Percentiles rank a stretch among this genome's conserved stretches.
Evolutionary conservation across 2,329 filamentous ascomycete genomes (phyloP).

Genomic region (Stachybotrys echinatus): DNA sequence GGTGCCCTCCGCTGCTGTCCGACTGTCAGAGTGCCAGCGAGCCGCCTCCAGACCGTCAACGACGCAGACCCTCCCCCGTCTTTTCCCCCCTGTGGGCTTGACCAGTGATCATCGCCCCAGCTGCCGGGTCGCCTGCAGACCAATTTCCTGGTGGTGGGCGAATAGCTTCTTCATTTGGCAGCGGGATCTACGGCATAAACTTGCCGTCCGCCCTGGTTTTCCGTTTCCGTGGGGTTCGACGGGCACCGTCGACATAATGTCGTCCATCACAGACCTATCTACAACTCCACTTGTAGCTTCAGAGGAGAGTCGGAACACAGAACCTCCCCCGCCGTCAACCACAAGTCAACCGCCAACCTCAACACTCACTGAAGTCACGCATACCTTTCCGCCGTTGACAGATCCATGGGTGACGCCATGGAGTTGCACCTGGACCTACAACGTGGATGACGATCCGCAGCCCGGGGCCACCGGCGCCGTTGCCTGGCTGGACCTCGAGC

Average conservation of each 20-base stretch:
- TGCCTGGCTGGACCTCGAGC: constrained; percentile 31
- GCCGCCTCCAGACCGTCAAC: not conserved
- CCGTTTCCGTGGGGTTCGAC: not conserved
- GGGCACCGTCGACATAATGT: not conserved
- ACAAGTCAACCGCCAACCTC: not conserved
- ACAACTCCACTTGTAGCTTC: not conserved
- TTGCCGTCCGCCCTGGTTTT: not conserved
- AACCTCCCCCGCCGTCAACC: not conserved
- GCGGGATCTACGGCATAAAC: not conserved
- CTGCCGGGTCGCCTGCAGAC: constrained; percentile 16
- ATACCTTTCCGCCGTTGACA: constrained; percentile 28
- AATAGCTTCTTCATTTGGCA: not conserved
- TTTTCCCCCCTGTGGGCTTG: constrained; percentile 14
- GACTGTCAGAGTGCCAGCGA: not conserved
- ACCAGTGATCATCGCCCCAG: constrained; percentile 10
- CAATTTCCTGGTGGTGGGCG: constrained; percentile 1
- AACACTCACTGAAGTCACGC: constrained; percentile 5
- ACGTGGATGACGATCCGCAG: constrained; percentile 18
- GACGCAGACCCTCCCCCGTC: constrained; percentile 6
- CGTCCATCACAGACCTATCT: not conserved
- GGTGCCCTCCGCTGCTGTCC: not conserved
- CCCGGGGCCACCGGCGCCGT: constrained; percentile 20
- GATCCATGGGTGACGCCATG: constrained; percentile 29
- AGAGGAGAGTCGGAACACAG: not conserved
- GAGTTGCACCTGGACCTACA: constrained; percentile 33